Conservation (phyloP, 1,284 basidiomycete species). For the Stygiomarasmius scandens region DNA sequence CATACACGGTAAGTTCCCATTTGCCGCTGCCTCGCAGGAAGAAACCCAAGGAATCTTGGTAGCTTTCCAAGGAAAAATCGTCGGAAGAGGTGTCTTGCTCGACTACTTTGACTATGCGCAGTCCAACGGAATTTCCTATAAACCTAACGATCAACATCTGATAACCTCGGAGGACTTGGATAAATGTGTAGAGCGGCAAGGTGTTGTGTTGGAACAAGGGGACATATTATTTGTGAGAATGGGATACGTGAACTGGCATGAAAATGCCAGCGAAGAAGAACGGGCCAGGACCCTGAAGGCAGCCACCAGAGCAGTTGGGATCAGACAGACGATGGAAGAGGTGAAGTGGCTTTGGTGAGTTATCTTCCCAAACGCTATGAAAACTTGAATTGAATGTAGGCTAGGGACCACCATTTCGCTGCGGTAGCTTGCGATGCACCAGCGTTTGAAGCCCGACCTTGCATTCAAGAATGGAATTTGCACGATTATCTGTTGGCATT, state of each 20-base stretch:
- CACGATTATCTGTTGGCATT: constrained; percentile 1
- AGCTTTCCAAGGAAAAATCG: constrained; percentile 2
- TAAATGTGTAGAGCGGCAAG: background rate
- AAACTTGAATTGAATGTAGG: no score
- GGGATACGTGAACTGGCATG: constrained; percentile 2
- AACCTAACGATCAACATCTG: background rate
- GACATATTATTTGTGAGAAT: constrained; percentile 3
- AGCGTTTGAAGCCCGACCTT: background rate
- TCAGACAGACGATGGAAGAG: constrained; percentile 1
- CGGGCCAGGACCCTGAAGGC: background rate
- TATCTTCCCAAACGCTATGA: no score
- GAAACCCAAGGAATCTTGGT: no score
- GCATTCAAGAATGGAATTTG: background rate
- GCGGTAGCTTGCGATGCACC: constrained; percentile 4
- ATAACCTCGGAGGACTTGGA: background rate
- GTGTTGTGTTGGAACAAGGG: background rate
- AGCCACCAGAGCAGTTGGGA: background rate
- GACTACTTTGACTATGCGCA: constrained; percentile 1
- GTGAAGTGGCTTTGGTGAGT: constrained; percentile 3
- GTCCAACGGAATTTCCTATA: background rate
- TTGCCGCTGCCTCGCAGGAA: background rate
- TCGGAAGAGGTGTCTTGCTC: constrained; percentile 1
- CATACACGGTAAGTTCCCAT: background rate
- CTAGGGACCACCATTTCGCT: constrained; percentile 2
- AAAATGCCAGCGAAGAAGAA: background rate